These are phyloP conservation scores for Mangifera indica DNA, from an alignment of 345 rosid genomes.

Conservation along the genomic window DNA sequence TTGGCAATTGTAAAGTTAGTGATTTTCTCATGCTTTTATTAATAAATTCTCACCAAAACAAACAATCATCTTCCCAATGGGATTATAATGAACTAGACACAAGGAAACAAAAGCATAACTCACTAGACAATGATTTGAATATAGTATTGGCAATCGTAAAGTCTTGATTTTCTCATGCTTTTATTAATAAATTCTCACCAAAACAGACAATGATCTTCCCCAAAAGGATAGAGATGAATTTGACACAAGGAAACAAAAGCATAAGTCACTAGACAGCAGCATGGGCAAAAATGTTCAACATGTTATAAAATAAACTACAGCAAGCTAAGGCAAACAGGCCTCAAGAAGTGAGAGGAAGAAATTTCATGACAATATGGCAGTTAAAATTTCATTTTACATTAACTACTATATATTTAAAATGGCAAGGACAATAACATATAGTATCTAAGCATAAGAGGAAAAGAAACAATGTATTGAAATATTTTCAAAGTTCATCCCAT, in stretches of 20 bases:
- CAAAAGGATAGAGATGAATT: background rate
- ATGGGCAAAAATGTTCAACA: background rate
- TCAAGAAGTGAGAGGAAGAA: background rate
- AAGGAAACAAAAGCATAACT: slow-evolving; percentile 5
- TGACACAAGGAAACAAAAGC: background rate
- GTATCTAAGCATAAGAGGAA: background rate
- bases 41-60: background rate
- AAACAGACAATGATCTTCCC: background rate
- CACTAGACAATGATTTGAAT: background rate
- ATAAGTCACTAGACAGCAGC: background rate
- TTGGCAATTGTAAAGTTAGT: background rate
- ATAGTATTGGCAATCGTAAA: background rate
- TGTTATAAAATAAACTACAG: background rate
- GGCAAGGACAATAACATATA: too few species aligned
- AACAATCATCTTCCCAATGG: background rate
- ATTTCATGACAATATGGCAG: background rate
- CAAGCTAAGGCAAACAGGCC: background rate
- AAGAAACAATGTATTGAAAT: too few species aligned
- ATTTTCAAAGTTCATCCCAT: slow-evolving; percentile 2
- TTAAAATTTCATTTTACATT: slow-evolving; percentile 3
- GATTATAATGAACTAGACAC: background rate
- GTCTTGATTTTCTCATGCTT: background rate
- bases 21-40: background rate
- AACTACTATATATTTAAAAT: background rate
- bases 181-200: background rate